Base-by-base conservation (phyloP, 225 moss, liverwort and hornwort genomes). In the Thuidium tamariscinum region DNA sequence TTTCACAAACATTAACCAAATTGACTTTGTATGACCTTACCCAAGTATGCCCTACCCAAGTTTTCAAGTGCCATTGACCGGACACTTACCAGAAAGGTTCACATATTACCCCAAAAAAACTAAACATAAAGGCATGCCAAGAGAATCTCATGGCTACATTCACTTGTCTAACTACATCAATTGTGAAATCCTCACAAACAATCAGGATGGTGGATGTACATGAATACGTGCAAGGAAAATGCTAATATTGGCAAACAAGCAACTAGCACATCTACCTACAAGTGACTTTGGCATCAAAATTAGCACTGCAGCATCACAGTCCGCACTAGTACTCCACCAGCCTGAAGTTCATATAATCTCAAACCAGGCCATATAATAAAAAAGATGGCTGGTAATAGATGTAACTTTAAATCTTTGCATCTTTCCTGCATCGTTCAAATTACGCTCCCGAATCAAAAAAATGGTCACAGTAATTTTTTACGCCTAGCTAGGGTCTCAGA, bases 401-500 rank as follows among this genome's bases (percentile, higher is more conserved):
- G 76, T 88, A 81, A 84, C 83, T 83, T 86, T 70, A 54, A 91
- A 86, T 89, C 89, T 91, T 89, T 89, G 89, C 74, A 92, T 76
- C 85, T 88, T 84, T 81, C 77, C 81, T 85, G 80, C 70, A 74
- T 87, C 60, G 89, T 93, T 90, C 85, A 88, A 85, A 71, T 84
- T 87, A 91, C 80, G 86, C 91, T 89, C 87, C 89, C 78, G 75
- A 85, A 82, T 78, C 82, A 86, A 93, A 93, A 85, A 93, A 92
- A 92, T 91, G 91, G 89, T 88, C 71, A 86, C 84, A 55, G 65
- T 65, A 86, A 86, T 80, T 88, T 88, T 67, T 90, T 84, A 83
- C 44, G 74, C 82, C 86, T 89, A 88, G 90, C 86, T 79, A 91
- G 75, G 82, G 56, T 82, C 89, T 77, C 84, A 72, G 73, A 74